A percentile compares a stretch with the other conserved stretches of the same genome.
Evolutionary conservation across 306 rosid species (phyloP).

Genomic region (Castanea sativa): DNA sequence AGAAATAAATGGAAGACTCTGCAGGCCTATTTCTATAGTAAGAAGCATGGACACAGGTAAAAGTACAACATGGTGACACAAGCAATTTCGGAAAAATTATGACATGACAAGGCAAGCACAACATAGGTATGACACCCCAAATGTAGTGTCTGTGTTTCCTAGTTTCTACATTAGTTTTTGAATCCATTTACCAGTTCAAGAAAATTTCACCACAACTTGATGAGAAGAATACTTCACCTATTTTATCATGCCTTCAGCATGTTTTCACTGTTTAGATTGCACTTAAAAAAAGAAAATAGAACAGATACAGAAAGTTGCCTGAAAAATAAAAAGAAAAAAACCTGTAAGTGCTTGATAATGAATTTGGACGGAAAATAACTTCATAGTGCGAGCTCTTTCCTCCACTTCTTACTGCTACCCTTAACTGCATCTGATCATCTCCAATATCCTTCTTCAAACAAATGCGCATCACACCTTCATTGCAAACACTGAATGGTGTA

Average conservation of each 20-base stretch:
- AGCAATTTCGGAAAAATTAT: no score
- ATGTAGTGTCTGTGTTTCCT: no score
- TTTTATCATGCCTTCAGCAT: neutral
- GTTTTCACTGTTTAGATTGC: neutral
- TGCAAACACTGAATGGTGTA: conserved; percentile 73
- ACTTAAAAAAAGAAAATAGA: neutral
- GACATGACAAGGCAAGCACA: no score
- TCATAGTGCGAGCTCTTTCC: conserved; percentile 77
- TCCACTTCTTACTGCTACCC: conserved; percentile 90
- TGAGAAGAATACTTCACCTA: neutral
- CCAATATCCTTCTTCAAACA: conserved; percentile 64
- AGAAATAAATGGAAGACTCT: neutral
- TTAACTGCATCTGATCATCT: conserved; percentile 49
- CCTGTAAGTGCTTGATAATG: conserved; percentile 90
- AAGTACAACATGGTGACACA: no score
- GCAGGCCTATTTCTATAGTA: neutral
- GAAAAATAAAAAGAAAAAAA: conserved; percentile 28
- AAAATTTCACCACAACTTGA: neutral
- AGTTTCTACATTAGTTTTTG: neutral
- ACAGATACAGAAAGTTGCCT: neutral
- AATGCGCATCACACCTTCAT: conserved; percentile 83
- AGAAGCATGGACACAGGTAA: no score
- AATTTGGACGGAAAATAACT: conserved; percentile 79
- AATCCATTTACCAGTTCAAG: neutral
- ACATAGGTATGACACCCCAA: no score